A percentile compares a stretch with the other conserved stretches of the same genome.
Conservation (phyloP, 495 filamentous ascomycete species). For the Xylaria curta region DNA sequence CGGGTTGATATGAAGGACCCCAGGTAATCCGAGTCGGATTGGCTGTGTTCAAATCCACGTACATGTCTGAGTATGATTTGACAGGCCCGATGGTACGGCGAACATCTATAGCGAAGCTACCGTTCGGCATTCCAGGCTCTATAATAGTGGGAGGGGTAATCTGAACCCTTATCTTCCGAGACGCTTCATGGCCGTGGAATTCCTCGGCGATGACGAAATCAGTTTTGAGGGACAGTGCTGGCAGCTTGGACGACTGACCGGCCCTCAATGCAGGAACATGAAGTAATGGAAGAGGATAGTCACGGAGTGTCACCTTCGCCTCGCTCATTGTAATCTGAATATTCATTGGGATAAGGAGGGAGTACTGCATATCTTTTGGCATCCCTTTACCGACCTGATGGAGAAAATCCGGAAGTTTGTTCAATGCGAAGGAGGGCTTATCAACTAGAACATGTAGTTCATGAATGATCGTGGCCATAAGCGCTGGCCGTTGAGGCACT, state of each 20-base stretch:
- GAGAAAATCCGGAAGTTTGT: slow-evolving; percentile 80
- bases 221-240: slow-evolving; percentile 81
- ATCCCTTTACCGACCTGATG: slow-evolving; percentile 93
- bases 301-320: slow-evolving; percentile 79
- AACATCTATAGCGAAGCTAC: slow-evolving; percentile 82
- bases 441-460: slow-evolving; percentile 88
- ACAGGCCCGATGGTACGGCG: slow-evolving; percentile 90
- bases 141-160: slow-evolving; percentile 72
- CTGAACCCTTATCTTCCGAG: slow-evolving; percentile 78
- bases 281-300: slow-evolving; percentile 91
- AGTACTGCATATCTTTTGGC: slow-evolving; percentile 87
- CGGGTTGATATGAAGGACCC: slow-evolving; percentile 96
- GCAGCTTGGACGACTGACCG: slow-evolving; percentile 78
- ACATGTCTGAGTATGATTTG: slow-evolving; percentile 94
- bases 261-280: slow-evolving; percentile 85
- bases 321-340: slow-evolving; percentile 92
- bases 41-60: slow-evolving; percentile 88
- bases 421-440: slow-evolving; percentile 88
- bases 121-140: slow-evolving; percentile 50
- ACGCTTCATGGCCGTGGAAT: slow-evolving; percentile 77
- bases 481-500: slow-evolving; percentile 82
- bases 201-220: slow-evolving; percentile 98
- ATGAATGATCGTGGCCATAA: slow-evolving; percentile 80
- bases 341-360: slow-evolving; percentile 86
- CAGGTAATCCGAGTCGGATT: slow-evolving; percentile 92